These are phyloP conservation scores for Pythium pyrilobum DNA, from an alignment of 352 stramenopile species.

Conservation along the genomic window DNA sequence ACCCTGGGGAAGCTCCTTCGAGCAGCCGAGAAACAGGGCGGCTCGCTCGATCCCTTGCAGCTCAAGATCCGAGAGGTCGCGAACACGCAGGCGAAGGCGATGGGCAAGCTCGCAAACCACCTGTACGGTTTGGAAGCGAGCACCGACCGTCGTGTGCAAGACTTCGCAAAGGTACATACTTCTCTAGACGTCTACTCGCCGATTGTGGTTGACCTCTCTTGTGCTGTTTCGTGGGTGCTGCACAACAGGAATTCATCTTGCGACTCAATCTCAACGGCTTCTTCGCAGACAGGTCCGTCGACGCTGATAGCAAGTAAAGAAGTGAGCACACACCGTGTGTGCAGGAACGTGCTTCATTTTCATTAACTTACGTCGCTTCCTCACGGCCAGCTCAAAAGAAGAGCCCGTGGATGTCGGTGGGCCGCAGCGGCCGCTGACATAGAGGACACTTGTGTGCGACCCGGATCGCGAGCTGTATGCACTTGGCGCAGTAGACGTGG, in stretches of 20 bases:
- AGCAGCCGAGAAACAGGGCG: constrained; percentile 1
- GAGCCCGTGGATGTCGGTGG: constrained; percentile 71
- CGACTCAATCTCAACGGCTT: constrained; percentile 58
- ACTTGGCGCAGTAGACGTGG: constrained; percentile 75
- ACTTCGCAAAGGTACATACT: constrained; percentile 15
- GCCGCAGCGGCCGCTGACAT: constrained; percentile 53
- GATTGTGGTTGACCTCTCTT: neutral
- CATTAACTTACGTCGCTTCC: constrained; percentile 11
- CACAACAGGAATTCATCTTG: constrained; percentile 40
- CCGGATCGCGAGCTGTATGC: constrained; percentile 62
- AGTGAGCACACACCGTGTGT: no score
- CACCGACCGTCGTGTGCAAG: neutral
- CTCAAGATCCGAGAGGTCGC: neutral
- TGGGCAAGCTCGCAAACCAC: neutral
- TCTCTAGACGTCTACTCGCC: neutral
- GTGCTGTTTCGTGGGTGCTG: constrained; percentile 12
- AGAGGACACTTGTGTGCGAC: constrained; percentile 71
- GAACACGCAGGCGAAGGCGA: neutral
- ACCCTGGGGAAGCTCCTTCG: constrained; percentile 14
- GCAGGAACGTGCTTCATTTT: constrained; percentile 2
- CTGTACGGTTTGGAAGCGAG: constrained; percentile 5
- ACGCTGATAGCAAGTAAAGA: neutral
- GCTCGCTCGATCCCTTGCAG: constrained; percentile 11
- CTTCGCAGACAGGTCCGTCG: constrained; percentile 7
- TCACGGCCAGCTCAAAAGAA: constrained; percentile 43